phyloP scores from a whole-genome alignment of 2,329 filamentous ascomycete genomes.

The Aureobasidium zeae region DNA sequence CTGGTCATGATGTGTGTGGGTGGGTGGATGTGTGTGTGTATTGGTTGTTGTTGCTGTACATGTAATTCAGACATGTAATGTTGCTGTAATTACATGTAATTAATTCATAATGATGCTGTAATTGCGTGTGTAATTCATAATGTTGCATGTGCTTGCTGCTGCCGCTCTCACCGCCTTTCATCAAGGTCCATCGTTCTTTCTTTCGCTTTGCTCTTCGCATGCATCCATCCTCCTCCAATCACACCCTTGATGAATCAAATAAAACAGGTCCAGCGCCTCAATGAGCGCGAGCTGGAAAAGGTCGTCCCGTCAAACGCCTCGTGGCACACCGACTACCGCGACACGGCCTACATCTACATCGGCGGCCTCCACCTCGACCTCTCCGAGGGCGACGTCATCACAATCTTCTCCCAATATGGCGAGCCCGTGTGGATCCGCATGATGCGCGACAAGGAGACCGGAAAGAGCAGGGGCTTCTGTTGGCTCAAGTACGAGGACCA shows the following conservation, averaged over 20 bases:
- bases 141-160: not conserved
- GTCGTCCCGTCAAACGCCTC: conserved; percentile 78
- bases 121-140: not conserved
- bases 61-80: too few relatives aligned
- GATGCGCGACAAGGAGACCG: conserved; percentile 88
- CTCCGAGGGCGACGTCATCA: conserved; percentile 89
- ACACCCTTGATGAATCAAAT: conserved; percentile 76
- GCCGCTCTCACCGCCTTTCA: conserved; percentile 1
- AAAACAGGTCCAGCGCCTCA: conserved; percentile 82
- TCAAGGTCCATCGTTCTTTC: conserved; percentile 7
- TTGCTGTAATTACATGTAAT: too few relatives aligned
- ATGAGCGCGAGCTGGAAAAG: conserved; percentile 87
- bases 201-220: conserved; percentile 4
- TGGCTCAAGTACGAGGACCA: conserved; percentile 99
- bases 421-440: conserved; percentile 91
- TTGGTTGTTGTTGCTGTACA: not conserved
- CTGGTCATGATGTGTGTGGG: not conserved
- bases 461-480: conserved; percentile 87
- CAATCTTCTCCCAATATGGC: conserved; percentile 94
- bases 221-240: too few relatives aligned
- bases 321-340: conserved; percentile 96
- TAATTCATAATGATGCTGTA: too few relatives aligned
- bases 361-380: conserved; percentile 88
- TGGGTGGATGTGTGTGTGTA: not conserved
- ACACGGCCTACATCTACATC: conserved; percentile 94